Base-by-base conservation (phyloP, 2,329 filamentous ascomycete genomes). In the Alternaria sp. region DNA sequence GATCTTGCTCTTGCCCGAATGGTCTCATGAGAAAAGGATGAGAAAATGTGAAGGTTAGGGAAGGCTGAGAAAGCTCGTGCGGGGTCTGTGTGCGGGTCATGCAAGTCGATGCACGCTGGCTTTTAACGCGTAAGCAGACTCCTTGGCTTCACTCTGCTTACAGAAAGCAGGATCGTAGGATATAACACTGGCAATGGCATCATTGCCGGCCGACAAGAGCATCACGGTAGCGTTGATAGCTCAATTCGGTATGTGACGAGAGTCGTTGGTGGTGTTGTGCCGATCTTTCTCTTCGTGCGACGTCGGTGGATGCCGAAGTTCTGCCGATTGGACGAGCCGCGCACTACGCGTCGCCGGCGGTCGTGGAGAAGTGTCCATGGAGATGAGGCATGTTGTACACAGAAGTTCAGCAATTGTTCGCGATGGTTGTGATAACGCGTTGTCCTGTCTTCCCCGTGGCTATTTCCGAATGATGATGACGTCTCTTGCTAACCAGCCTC, bases 311-410 rank as follows among this genome's bases (percentile, higher is more conserved):
- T 26, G 59, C 51, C 11, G 15, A 15, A 7, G 9, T 44, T 43
- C 17, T n/a, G 19, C 52, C 59, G 60, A 59, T 62, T 58, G 47
- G 59, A n/a, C 59, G 28, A 51, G 21, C 9, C 7, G 30, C 54
- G 40, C 55, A 43, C 46, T 50, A 30, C 55, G 36, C 49, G 47
- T 52, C 6, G 30, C 9, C 23, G 49, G 21, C 49, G 6, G 30
- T n/a, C 19, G 17, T 51, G 1, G 9, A 25, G 23, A 49, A 4
- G 17, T 5, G 49, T 30, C 3, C 28, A 8, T 36, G 1, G 28
- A 51, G 28, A 51, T 23, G 49, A 28, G 23, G 9, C 19, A 40
- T 40, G 3, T 3, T 40, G 36, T 52, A 12, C 30, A 12, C 4
- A 10, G 36, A 13, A 19, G n/a, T 23, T 15, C 19, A 25, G 13